Percentiles rank a stretch among this genome's conserved stretches.
These are phyloP conservation scores for Clathrus columnatus DNA, from an alignment of 768 basidiomycete species.

Conservation along the genomic window DNA sequence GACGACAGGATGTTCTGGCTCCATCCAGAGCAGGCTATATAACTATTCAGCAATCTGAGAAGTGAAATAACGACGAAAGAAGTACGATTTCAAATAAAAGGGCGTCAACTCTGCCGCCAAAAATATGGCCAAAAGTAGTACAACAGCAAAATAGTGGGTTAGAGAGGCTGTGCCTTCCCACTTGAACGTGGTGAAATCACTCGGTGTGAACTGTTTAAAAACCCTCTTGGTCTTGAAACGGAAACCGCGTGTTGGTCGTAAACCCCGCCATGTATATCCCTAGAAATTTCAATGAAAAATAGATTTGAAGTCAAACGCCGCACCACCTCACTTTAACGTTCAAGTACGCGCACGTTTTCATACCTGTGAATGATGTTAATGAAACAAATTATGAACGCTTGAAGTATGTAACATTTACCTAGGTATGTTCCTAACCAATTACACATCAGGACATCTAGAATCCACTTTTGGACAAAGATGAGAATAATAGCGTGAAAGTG, in stretches of 20 bases:
- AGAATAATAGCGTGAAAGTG: neutral
- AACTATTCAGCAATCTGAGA: constrained; percentile 10
- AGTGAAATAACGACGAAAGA: neutral
- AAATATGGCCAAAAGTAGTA: constrained; percentile 67
- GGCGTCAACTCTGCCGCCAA: constrained; percentile 80
- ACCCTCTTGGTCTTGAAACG: constrained; percentile 74
- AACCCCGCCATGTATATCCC: constrained; percentile 83
- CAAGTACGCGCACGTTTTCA: constrained; percentile 81
- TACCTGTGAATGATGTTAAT: constrained; percentile 38
- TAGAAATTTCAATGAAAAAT: constrained; percentile 21
- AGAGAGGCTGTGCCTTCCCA: constrained; percentile 79
- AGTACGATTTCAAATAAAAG: constrained; percentile 63
- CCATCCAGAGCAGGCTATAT: constrained; percentile 72
- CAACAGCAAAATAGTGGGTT: constrained; percentile 65
- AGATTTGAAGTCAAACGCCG: constrained; percentile 3
- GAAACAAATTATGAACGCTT: neutral
- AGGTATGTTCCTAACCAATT: constrained; percentile 85
- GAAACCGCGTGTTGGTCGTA: constrained; percentile 67
- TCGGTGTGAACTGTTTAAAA: constrained; percentile 76
- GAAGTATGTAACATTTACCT: constrained; percentile 38
- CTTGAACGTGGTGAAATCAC: constrained; percentile 81
- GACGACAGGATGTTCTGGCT: constrained; percentile 81
- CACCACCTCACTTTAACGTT: constrained; percentile 63
- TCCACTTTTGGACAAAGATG: constrained; percentile 45
- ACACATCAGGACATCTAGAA: constrained; percentile 78